Percentiles rank a stretch among this genome's conserved stretches.
These are phyloP conservation scores for Fraxinus dipetala DNA, from an alignment of 305 asterid species.

Conservation along the genomic window DNA sequence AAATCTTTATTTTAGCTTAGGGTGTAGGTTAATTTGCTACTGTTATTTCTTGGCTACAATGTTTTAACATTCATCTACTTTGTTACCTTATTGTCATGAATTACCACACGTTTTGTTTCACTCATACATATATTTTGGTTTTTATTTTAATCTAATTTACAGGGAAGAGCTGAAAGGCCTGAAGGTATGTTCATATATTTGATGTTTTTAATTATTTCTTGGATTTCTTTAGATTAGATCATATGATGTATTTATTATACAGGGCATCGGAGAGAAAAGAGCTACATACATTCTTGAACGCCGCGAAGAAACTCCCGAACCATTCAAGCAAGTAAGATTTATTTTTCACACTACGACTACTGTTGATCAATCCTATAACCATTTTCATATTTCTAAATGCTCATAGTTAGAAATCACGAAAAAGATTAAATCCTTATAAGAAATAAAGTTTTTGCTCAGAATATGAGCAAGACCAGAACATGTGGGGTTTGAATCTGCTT, in stretches of 20 bases:
- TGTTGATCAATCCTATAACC: neutral
- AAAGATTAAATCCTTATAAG: neutral
- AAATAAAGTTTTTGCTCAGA: neutral
- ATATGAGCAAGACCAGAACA: neutral
- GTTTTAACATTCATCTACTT: neutral
- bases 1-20: neutral
- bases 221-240: neutral
- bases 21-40: neutral
- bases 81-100: neutral
- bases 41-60: neutral
- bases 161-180: conserved; percentile 71
- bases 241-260: conserved; percentile 1
- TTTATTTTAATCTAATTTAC: conserved; percentile 24
- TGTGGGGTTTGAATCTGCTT: neutral
- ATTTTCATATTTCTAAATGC: neutral
- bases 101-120: neutral
- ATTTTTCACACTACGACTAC: neutral
- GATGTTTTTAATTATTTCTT: neutral
- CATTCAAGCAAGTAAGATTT: conserved; percentile 64
- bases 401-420: neutral
- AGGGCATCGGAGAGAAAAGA: conserved; percentile 96
- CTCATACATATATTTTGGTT: neutral
- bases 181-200: conserved; percentile 36
- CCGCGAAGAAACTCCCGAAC: conserved; percentile 73
- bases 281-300: conserved; percentile 69